A percentile compares a stretch with the other conserved stretches of the same genome.
phyloP scores from a whole-genome alignment of 2,329 filamentous ascomycete species.

The Sclerotinia borealis region DNA sequence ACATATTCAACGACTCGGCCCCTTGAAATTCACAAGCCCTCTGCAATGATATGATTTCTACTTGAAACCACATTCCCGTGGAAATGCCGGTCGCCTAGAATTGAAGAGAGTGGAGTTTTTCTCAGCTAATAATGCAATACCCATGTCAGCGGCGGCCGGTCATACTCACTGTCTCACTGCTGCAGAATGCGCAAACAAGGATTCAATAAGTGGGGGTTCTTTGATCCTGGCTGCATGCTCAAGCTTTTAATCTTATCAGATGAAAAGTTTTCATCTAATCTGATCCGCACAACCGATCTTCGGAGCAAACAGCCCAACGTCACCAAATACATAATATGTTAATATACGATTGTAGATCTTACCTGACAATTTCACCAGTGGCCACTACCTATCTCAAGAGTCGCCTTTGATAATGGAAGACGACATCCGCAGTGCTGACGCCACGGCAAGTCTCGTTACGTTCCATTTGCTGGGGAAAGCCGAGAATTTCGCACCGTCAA shows the following conservation, averaged over 20 bases:
- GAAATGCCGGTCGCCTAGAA: not conserved
- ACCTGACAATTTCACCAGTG: not conserved
- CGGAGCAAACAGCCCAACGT: not conserved
- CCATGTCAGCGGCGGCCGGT: not conserved
- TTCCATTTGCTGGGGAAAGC: not conserved
- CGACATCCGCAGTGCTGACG: not conserved
- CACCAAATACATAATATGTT: not conserved
- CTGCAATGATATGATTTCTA: not conserved
- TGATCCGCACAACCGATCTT: conserved; percentile 1
- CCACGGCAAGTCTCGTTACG: not conserved
- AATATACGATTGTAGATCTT: not conserved
- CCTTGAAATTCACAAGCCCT: not conserved
- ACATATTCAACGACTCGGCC: not conserved
- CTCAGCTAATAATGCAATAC: not conserved
- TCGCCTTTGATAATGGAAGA: not conserved
- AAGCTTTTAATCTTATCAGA: conserved; percentile 10
- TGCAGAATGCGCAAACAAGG: not conserved
- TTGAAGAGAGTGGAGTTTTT: not conserved
- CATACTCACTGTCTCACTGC: too few species aligned
- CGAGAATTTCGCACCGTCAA: not conserved
- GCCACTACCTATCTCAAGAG: not conserved
- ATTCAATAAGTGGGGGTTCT: not conserved
- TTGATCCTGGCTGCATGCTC: not conserved
- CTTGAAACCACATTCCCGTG: not conserved
- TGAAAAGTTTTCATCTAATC: conserved; percentile 10